A percentile compares a stretch with the other conserved stretches of the same genome.
Conservation (phyloP, 2,329 filamentous ascomycete genomes). For the Trichophyton schoenleinii region DNA sequence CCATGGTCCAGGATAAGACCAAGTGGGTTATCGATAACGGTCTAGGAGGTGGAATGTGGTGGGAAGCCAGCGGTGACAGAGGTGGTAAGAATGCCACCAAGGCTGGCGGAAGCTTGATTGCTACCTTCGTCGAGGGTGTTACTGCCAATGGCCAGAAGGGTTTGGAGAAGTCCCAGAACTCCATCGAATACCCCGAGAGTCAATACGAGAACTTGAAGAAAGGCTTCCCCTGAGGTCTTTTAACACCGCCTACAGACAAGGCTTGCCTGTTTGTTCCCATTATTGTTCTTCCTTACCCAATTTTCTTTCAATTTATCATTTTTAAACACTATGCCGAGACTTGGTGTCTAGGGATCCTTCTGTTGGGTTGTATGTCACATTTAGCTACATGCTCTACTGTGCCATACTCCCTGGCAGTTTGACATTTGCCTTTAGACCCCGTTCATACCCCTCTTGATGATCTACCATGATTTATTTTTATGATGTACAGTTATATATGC, state of each 20-base stretch:
- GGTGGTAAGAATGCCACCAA: constrained; percentile 31
- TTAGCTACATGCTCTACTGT: background rate
- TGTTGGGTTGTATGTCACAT: background rate
- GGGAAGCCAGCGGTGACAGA: constrained; percentile 76
- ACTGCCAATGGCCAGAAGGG: constrained; percentile 18
- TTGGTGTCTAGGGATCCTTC: background rate
- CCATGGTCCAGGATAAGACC: constrained; percentile 56
- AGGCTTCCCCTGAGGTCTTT: constrained; percentile 14
- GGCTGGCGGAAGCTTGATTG: constrained; percentile 51
- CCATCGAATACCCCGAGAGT: constrained; percentile 28
- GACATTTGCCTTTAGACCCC: background rate
- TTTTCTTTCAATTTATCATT: background rate
- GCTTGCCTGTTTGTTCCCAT: background rate
- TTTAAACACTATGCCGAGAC: background rate
- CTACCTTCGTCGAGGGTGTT: constrained; percentile 34
- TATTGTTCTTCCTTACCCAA: background rate
- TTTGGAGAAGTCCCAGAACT: constrained; percentile 27
- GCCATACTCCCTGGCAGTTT: background rate
- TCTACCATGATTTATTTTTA: background rate
- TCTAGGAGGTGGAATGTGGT: constrained; percentile 91
- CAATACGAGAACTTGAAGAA: constrained; percentile 29
- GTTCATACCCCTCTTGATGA: background rate
- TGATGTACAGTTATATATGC: background rate
- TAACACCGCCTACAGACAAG: background rate
- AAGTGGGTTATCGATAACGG: constrained; percentile 52